These are phyloP conservation scores for Medicago arabica DNA, from an alignment of 306 rosid genomes.

Conservation along the genomic window DNA sequence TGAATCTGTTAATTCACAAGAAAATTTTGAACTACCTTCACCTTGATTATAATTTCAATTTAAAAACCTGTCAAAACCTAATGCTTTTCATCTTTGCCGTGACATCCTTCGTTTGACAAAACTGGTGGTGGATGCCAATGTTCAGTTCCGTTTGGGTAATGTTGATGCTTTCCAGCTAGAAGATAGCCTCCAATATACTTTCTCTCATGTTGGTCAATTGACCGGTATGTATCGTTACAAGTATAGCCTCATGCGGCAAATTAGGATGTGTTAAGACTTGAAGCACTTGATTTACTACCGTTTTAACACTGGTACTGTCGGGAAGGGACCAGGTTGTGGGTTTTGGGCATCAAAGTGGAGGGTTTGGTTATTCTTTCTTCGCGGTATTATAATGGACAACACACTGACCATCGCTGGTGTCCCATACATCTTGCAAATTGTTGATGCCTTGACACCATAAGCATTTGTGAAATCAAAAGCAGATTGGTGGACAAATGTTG, in stretches of 20 bases:
- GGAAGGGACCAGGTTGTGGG: constrained; percentile 99
- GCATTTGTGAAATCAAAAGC: constrained; percentile 99
- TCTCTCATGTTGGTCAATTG: constrained; percentile 97
- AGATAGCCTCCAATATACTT: constrained; percentile 95
- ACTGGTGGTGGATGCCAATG: constrained; percentile 98
- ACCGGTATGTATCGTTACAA: constrained; percentile 99
- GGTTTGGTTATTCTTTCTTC: constrained; percentile 97
- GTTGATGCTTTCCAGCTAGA: constrained; percentile 99
- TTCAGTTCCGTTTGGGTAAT: constrained; percentile 96
- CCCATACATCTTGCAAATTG: too few species aligned
- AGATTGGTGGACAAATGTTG: constrained; percentile 99
- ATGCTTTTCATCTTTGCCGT: constrained; percentile 99
- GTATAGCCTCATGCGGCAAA: constrained; percentile 97
- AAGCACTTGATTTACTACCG: constrained; percentile 98
- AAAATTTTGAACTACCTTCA: constrained; percentile 98
- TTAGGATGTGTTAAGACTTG: constrained; percentile 97
- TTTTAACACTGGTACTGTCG: constrained; percentile 99
- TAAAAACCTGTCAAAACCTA: constrained; percentile 97
- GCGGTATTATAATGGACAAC: too few species aligned
- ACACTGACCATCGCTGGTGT: too few species aligned
- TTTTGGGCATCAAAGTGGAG: constrained; percentile 99
- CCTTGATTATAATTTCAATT: constrained; percentile 94
- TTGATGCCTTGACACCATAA: too few species aligned
- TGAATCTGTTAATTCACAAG: constrained; percentile 92
- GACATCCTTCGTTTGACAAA: constrained; percentile 95